phyloP scores from a whole-genome alignment of 345 rosid species.

The Gossypium thurberi region DNA sequence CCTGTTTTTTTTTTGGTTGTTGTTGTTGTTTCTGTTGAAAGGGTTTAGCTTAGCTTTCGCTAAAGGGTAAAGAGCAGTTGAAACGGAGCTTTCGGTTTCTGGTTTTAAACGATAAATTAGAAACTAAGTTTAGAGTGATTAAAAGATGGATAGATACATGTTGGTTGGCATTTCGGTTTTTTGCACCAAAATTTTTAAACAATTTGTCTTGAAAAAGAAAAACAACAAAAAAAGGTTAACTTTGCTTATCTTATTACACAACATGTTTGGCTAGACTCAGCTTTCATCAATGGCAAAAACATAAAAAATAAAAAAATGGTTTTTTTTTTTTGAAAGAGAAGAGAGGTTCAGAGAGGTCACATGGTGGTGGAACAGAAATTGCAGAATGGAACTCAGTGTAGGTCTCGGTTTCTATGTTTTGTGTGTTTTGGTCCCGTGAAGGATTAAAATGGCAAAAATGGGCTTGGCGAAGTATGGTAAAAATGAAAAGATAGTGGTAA shows the following conservation, averaged over 20 bases:
- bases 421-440: neutral
- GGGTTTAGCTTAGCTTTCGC: neutral
- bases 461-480: slow-evolving; percentile 11
- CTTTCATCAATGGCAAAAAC: neutral
- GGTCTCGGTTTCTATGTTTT: slow-evolving; percentile 39
- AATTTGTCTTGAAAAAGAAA: neutral
- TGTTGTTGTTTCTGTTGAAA: neutral
- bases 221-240: neutral
- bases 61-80: slow-evolving; percentile 20
- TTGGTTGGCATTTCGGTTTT: slow-evolving; percentile 48
- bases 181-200: slow-evolving; percentile 7
- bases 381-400: slow-evolving; percentile 32
- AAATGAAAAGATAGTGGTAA: neutral
- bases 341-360: slow-evolving; percentile 25
- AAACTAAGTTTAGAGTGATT: slow-evolving; percentile 42
- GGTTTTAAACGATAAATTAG: slow-evolving; percentile 38
- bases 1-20: too few relatives aligned
- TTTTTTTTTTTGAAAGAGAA: neutral
- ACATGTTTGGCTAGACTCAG: neutral
- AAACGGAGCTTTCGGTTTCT: slow-evolving; percentile 39
- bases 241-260: neutral
- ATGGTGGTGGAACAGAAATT: slow-evolving; percentile 33
- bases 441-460: slow-evolving; percentile 15
- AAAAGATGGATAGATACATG: slow-evolving; percentile 25
- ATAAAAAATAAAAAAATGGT: neutral